Evolutionary conservation across 2,329 filamentous ascomycete species (phyloP), one percentile per base, ranked within the genome.

Genomic region (Colletotrichum sp.): DNA sequence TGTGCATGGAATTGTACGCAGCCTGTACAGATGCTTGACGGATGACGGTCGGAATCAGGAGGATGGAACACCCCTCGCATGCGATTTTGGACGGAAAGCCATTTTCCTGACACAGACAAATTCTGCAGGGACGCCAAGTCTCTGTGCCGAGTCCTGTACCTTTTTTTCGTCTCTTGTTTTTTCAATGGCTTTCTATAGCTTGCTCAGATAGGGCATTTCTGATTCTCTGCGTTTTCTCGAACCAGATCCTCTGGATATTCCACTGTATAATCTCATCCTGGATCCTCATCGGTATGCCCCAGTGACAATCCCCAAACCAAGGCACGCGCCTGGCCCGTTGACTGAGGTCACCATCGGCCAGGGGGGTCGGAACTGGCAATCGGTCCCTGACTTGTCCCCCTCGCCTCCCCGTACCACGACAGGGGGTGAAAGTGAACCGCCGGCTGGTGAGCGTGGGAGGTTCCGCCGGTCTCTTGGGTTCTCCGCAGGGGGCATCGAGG

Each of bases 71-170:
- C 32, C 34, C 62, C 55, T 75, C 39, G 69, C 63, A 68, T 75
- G 69, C 72, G 69, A 64, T 72, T 75, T 74, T 75, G 63, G 69
- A 59, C 57, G 18, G 64, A 73, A 73, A 44, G 57, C 34, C 52
- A 69, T 76, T 68, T 70, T 64, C 55, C 44, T 73, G 73, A 69
- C 63, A 76, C 68, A 59, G 66, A 52, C 57, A 74, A 59, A 52
- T 44, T 66, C 72, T 71, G 68, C 68, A 66, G 73, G 70, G 64
- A 69, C 73, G 63, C 64, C 73, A 72, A 75, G 69, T 24, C 39
- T 21, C 24, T 55, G 34, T 16, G 34, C 60, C 21, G 60, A 64
- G 36, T 36, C 36, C 64, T 36, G 26, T 62, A 24, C 44, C 16
- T 71, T 39, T 63, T 69, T 32, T 60, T 71, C 62, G 26, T 64